A percentile compares a stretch with the other conserved stretches of the same genome.
Evolutionary conservation across 139 green algal genomes (phyloP).

Genomic region (Auxenochlorella pyrenoidosa): DNA sequence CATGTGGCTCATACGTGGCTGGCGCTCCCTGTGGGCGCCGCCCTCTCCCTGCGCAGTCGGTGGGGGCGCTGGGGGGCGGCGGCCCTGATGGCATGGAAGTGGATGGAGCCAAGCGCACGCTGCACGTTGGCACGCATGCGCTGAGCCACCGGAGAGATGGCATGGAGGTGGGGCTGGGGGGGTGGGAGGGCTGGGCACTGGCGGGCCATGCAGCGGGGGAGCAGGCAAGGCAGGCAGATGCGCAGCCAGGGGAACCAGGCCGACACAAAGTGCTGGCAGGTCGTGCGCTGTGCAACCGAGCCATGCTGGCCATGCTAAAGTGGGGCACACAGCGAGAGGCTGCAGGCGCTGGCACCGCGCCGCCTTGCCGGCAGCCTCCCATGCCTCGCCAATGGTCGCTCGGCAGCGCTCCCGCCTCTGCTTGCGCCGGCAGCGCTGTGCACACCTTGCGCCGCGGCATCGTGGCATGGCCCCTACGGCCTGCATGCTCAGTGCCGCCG

Average conservation of each 20-base stretch:
- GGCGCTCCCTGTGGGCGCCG: not conserved
- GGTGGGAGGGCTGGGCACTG: not conserved
- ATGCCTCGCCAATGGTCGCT: too few relatives aligned
- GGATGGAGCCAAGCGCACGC: slow-evolving; percentile 41
- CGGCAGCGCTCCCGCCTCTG: too few relatives aligned
- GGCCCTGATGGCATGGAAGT: slow-evolving; percentile 48
- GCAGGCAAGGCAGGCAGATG: too few relatives aligned
- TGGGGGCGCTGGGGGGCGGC: slow-evolving; percentile 21
- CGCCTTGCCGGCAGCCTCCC: too few relatives aligned
- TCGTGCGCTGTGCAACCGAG: too few relatives aligned
- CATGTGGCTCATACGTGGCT: not conserved
- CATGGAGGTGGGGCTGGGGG: slow-evolving; percentile 70
- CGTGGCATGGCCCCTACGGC: too few relatives aligned
- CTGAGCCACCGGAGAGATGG: slow-evolving; percentile 61
- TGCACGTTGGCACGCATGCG: slow-evolving; percentile 59
- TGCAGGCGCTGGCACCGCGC: too few relatives aligned
- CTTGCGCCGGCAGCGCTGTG: not conserved
- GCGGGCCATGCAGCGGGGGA: too few relatives aligned
- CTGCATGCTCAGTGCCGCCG: not conserved
- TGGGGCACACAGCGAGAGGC: too few relatives aligned
- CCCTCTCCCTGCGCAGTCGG: slow-evolving; percentile 22
- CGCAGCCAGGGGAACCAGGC: too few relatives aligned
- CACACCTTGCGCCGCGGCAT: not conserved
- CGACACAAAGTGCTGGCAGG: too few relatives aligned
- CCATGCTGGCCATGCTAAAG: too few relatives aligned